A percentile compares a stretch with the other conserved stretches of the same genome.
Conservation (phyloP, 345 rosid species). For the Rubroshorea leprosula region DNA sequence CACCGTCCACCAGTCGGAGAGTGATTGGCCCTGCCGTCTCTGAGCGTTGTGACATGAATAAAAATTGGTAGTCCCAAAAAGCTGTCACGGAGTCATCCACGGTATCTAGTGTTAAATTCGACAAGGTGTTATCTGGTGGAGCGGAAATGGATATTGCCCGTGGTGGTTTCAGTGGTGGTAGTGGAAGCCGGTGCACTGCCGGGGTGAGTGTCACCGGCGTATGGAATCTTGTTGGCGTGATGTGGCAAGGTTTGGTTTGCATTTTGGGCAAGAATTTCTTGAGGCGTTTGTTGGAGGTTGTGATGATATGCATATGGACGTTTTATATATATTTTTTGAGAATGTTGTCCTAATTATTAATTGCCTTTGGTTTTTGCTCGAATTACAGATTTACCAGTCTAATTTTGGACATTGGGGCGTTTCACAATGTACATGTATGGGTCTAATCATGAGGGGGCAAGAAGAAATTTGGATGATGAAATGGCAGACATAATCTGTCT, state of each 20-base stretch:
- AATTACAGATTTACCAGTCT: conserved; percentile 11
- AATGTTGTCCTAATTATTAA: background rate
- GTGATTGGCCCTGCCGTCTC: conserved; percentile 48
- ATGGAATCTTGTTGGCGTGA: background rate
- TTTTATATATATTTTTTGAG: background rate
- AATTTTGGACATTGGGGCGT: conserved; percentile 1
- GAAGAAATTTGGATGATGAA: conserved; percentile 13
- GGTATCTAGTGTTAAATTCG: conserved; percentile 5
- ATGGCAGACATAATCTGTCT: conserved; percentile 33
- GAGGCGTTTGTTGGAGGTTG: background rate
- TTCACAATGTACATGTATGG: conserved; percentile 4
- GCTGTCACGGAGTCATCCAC: conserved; percentile 48
- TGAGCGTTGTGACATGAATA: conserved; percentile 68
- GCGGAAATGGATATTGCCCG: conserved; percentile 49
- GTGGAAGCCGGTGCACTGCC: conserved; percentile 22
- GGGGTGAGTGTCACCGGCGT: conserved; percentile 12
- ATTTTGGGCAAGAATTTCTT: background rate
- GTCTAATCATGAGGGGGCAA: conserved; percentile 20
- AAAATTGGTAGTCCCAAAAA: conserved; percentile 81
- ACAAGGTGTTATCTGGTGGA: conserved; percentile 16
- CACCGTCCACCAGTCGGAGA: conserved; percentile 46
- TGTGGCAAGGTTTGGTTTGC: conserved; percentile 11
- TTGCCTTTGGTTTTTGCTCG: background rate
- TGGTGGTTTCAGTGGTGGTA: conserved; percentile 19
- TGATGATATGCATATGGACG: background rate